A percentile compares a stretch with the other conserved stretches of the same genome.
phyloP scores from a whole-genome alignment of 495 filamentous ascomycete genomes.

The Aspergillus hancockii region DNA sequence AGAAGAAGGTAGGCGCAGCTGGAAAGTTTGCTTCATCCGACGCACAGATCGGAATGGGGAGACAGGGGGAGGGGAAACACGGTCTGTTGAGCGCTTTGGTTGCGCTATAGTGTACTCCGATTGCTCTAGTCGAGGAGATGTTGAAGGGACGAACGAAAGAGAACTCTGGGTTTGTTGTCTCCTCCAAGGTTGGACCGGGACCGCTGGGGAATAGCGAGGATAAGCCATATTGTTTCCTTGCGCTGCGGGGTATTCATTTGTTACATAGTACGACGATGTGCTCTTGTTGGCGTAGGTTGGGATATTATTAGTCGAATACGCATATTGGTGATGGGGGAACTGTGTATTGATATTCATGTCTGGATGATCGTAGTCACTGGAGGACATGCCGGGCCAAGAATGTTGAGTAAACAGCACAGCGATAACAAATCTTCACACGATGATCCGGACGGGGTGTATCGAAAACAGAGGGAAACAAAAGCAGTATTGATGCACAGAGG shows the following conservation, averaged over 20 bases:
- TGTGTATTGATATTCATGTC: constrained; percentile 14
- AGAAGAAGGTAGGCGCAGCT: constrained; percentile 40
- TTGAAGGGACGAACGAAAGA: constrained; percentile 30
- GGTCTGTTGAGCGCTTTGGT: constrained; percentile 29
- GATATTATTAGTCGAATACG: constrained; percentile 17
- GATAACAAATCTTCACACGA: neutral
- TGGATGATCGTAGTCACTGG: constrained; percentile 15
- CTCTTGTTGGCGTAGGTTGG: constrained; percentile 22
- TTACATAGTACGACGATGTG: constrained; percentile 19
- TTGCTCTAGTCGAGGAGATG: constrained; percentile 23
- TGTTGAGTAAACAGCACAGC: neutral
- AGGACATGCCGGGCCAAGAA: constrained; percentile 19
- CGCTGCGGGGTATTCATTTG: constrained; percentile 10
- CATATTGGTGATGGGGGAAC: constrained; percentile 20
- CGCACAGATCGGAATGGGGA: constrained; percentile 50
- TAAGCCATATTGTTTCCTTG: constrained; percentile 15
- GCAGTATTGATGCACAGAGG: constrained; percentile 1
- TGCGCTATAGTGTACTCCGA: constrained; percentile 34
- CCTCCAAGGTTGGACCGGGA: constrained; percentile 26
- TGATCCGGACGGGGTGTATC: neutral
- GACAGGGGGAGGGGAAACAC: constrained; percentile 26
- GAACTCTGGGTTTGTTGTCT: constrained; percentile 27
- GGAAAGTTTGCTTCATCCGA: constrained; percentile 50
- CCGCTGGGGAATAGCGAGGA: constrained; percentile 27
- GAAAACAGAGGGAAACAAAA: constrained; percentile 5